Evolutionary conservation across 2,329 filamentous ascomycete genomes (phyloP).

Genomic region (Helicocarpus griseus): DNA sequence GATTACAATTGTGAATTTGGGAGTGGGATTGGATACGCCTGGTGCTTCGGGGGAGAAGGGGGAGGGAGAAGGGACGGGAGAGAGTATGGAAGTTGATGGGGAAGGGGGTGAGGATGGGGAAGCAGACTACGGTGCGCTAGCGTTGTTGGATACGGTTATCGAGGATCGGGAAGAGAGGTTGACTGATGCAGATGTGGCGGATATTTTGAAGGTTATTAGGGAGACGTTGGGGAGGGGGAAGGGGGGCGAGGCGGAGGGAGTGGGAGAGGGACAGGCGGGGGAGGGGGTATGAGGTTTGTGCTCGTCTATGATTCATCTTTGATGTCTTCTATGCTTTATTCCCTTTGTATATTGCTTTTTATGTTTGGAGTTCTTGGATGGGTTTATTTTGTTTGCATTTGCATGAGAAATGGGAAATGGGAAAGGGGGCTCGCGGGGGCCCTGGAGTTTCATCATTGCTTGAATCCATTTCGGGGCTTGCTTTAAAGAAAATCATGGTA

Average conservation of each 20-base stretch:
- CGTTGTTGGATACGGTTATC: conserved; percentile 29
- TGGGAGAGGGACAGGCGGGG: not conserved
- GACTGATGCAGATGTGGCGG: conserved; percentile 26
- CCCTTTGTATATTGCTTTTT: not conserved
- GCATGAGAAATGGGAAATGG: too few species aligned
- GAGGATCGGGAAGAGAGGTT: conserved; percentile 35
- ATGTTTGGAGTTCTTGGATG: not conserved
- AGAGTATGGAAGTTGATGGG: conserved; percentile 13
- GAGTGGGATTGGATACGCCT: conserved; percentile 24
- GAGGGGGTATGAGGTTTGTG: not conserved
- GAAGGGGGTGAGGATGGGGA: conserved; percentile 15
- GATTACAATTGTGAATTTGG: conserved; percentile 37
- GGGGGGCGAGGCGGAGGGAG: not conserved
- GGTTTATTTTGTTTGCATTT: too few species aligned
- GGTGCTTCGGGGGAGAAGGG: conserved; percentile 9
- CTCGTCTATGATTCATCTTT: not conserved
- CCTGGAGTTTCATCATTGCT: too few species aligned
- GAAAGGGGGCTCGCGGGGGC: too few species aligned
- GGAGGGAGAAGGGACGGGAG: conserved; percentile 13
- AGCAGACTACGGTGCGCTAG: conserved; percentile 27
- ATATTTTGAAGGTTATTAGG: conserved; percentile 27
- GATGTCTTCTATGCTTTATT: not conserved
- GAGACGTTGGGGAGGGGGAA: conserved; percentile 21
- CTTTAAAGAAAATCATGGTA: too few species aligned
- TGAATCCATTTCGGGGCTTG: too few species aligned